Percentiles rank a stretch among this genome's conserved stretches.
Evolutionary conservation across 805 yeast genomes (phyloP).

Genomic region (Priceomyces medius): DNA sequence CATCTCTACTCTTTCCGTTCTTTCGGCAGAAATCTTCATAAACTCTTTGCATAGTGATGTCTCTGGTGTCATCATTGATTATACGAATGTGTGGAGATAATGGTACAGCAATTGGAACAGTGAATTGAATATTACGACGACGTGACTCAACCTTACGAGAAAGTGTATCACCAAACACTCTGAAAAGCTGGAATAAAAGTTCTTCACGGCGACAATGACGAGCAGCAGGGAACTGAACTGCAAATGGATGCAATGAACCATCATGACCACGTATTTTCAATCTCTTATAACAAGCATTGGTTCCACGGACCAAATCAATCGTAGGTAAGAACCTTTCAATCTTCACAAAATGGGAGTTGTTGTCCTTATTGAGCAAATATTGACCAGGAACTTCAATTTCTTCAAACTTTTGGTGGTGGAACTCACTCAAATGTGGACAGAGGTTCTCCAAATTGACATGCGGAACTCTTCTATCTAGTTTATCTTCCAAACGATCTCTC

Average conservation of each 20-base stretch:
- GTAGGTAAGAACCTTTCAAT: conserved; percentile 90
- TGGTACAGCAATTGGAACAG: conserved; percentile 90
- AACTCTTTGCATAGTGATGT: conserved; percentile 73
- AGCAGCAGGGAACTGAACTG: conserved; percentile 97
- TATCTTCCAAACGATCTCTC: conserved; percentile 91
- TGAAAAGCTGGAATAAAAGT: conserved; percentile 84
- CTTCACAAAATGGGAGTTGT: conserved; percentile 85
- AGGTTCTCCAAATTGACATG: conserved; percentile 81
- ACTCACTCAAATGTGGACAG: conserved; percentile 93
- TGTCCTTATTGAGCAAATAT: conserved; percentile 83
- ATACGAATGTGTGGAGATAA: conserved; percentile 92
- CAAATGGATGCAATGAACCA: conserved; percentile 87
- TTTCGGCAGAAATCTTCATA: conserved; percentile 84
- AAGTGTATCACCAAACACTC: conserved; percentile 81
- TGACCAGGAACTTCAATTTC: conserved; percentile 98
- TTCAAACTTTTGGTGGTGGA: conserved; percentile 97
- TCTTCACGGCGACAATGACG: conserved; percentile 97
- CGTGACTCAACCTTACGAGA: conserved; percentile 83
- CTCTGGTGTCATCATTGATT: conserved; percentile 75
- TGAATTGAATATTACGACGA: conserved; percentile 78
- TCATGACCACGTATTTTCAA: conserved; percentile 90
- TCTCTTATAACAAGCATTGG: conserved; percentile 86
- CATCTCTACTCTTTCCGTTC: conserved; percentile 75
- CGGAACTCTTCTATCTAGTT: conserved; percentile 79
- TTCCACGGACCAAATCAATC: conserved; percentile 84